Evolutionary conservation across 495 filamentous ascomycete species (phyloP).

Genomic region (Tuber calosporum): DNA sequence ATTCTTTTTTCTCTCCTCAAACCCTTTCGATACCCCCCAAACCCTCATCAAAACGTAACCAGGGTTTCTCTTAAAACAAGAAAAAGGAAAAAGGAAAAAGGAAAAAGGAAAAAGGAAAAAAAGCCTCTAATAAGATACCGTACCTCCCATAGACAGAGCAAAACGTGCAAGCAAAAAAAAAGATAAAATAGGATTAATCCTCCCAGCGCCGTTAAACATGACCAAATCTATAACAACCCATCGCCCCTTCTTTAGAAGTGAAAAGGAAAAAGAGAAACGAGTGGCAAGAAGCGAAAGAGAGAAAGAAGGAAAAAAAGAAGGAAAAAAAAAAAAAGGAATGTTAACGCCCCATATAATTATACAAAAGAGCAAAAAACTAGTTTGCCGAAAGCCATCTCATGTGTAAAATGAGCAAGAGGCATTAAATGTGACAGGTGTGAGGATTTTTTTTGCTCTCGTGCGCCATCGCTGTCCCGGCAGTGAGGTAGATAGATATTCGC

Average conservation of each 20-base stretch:
- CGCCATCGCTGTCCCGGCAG: background rate
- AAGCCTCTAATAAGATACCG: constrained; percentile 6
- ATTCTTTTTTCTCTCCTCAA: background rate
- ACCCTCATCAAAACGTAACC: background rate
- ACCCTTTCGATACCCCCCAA: background rate
- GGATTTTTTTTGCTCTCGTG: background rate
- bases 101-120: background rate
- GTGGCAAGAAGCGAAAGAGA: background rate
- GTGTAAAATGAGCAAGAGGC: background rate
- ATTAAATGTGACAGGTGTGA: background rate
- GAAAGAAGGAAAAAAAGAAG: background rate
- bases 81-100: background rate
- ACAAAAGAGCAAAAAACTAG: background rate
- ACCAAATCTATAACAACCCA: constrained; percentile 1
- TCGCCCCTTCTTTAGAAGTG: background rate
- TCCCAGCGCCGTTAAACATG: constrained; percentile 3
- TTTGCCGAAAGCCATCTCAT: background rate
- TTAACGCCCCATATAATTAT: background rate
- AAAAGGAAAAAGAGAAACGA: background rate
- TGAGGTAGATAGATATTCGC: background rate
- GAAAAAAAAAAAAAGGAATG: background rate
- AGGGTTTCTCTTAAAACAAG: background rate
- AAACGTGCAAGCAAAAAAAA: background rate
- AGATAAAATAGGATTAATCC: constrained; percentile 1
- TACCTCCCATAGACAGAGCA: background rate